These are phyloP conservation scores for Clarireedia monteithiana DNA, from an alignment of 2,329 filamentous ascomycete species.

Conservation along the genomic window DNA sequence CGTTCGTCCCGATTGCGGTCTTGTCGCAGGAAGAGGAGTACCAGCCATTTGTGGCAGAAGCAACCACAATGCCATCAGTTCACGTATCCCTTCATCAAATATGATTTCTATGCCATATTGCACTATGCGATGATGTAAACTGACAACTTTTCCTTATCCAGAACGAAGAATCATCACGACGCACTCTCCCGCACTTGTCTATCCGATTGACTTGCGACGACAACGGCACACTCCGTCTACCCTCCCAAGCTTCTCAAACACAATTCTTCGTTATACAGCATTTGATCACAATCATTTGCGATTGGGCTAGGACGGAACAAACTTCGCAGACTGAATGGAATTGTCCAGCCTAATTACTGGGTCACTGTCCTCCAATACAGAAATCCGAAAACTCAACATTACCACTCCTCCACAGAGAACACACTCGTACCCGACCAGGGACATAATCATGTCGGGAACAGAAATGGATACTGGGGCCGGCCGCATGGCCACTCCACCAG, in stretches of 20 bases:
- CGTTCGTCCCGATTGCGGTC: slow-evolving; percentile 9
- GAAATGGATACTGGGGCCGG: slow-evolving; percentile 19
- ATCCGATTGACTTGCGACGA: slow-evolving; percentile 23
- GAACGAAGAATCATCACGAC: slow-evolving; percentile 15
- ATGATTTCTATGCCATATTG: slow-evolving; percentile 15
- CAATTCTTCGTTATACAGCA: neutral
- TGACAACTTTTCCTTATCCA: slow-evolving; percentile 15
- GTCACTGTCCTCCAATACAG: slow-evolving; percentile 19
- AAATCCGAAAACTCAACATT: slow-evolving; percentile 20
- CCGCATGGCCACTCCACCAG: slow-evolving; percentile 26
- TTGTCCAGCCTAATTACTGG: slow-evolving; percentile 20
- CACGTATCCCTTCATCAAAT: slow-evolving; percentile 21
- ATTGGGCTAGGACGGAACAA: slow-evolving; percentile 11
- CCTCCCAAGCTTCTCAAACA: slow-evolving; percentile 10
- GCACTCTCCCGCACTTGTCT: slow-evolving; percentile 18
- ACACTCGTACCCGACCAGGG: slow-evolving; percentile 23
- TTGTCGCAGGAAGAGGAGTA: slow-evolving; percentile 18
- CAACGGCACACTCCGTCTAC: slow-evolving; percentile 13
- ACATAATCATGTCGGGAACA: slow-evolving; percentile 22
- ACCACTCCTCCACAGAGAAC: slow-evolving; percentile 15
- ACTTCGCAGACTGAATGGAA: slow-evolving; percentile 15
- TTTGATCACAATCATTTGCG: slow-evolving; percentile 9
- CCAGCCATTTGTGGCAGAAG: slow-evolving; percentile 17
- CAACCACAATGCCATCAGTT: slow-evolving; percentile 24
- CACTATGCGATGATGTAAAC: slow-evolving; percentile 15